Percentiles rank a stretch among this genome's conserved stretches.
Evolutionary conservation across 495 filamentous ascomycete genomes (phyloP).

Genomic region (Trichoderma gamsii): DNA sequence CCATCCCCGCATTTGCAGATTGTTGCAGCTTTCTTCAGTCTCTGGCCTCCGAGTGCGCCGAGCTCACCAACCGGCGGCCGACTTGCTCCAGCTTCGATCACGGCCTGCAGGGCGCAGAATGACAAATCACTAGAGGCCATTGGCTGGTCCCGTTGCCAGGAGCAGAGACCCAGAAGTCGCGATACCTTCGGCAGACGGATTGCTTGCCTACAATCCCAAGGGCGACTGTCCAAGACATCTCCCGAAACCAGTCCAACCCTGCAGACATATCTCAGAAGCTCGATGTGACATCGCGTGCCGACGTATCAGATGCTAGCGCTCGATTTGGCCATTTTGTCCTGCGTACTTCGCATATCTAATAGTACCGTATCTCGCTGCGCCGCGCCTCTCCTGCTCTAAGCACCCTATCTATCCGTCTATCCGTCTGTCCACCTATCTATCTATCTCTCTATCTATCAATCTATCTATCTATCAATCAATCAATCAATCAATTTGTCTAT

Average conservation of each 20-base stretch:
- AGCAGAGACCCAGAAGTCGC: not conserved
- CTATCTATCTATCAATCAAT: not conserved
- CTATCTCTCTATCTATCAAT: not conserved
- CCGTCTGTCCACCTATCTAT: not conserved
- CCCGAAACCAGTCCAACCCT: not conserved
- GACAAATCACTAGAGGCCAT: not conserved
- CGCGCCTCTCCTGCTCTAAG: not conserved
- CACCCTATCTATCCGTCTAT: not conserved
- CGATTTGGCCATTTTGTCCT: not conserved
- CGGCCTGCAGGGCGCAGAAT: not conserved
- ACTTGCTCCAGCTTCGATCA: not conserved
- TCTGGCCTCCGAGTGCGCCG: not conserved
- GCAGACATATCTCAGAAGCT: not conserved
- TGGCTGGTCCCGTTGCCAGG: not conserved
- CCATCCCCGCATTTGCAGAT: not conserved
- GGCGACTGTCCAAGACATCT: not conserved
- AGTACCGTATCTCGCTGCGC: not conserved
- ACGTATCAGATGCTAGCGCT: not conserved
- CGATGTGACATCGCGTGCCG: conserved; percentile 9
- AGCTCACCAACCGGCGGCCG: not conserved
- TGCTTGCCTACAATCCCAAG: not conserved
- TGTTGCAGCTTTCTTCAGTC: not conserved
- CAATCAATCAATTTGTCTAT: not conserved
- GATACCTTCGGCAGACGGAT: not conserved
- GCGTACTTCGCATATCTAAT: not conserved